Conservation (phyloP, 768 basidiomycete genomes). For the Collybia sordida region DNA sequence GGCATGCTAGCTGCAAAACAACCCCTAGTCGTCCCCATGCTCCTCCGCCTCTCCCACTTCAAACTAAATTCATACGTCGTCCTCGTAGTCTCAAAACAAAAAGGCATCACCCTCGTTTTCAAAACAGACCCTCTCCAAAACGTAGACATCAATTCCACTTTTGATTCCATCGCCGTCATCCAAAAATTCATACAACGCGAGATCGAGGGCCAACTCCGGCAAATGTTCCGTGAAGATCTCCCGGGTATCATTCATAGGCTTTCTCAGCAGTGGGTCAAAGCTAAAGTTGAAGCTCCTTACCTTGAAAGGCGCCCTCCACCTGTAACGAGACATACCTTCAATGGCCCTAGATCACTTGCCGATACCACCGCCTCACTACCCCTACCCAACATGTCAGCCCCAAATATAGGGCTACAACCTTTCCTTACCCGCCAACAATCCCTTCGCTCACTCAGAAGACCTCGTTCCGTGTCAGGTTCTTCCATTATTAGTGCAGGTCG, state of each 20-base stretch:
- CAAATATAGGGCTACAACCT: constrained; percentile 15
- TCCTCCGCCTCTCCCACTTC: constrained; percentile 94
- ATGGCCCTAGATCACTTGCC: constrained; percentile 41
- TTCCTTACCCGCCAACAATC: constrained; percentile 9
- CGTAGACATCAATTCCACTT: constrained; percentile 96
- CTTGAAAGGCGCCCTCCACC: constrained; percentile 49
- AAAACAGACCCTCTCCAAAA: constrained; percentile 98
- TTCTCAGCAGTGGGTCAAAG: constrained; percentile 94
- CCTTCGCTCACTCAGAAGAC: constrained; percentile 18
- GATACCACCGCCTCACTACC: constrained; percentile 24
- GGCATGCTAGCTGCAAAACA: constrained; percentile 95
- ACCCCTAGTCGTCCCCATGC: constrained; percentile 97
- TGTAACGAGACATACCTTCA: constrained; percentile 27
- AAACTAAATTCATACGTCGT: constrained; percentile 94
- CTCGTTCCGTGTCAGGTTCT: constrained; percentile 41
- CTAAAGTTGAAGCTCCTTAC: constrained; percentile 92
- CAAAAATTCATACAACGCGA: constrained; percentile 97
- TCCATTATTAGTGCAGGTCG: constrained; percentile 30
- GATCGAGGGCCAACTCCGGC: constrained; percentile 94
- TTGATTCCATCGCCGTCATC: constrained; percentile 97
- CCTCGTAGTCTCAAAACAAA: constrained; percentile 94
- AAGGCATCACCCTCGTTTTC: constrained; percentile 98
- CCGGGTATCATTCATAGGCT: constrained; percentile 96
- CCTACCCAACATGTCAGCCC: constrained; percentile 8
- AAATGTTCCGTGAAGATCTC: constrained; percentile 97